Evolutionary conservation across 345 rosid species (phyloP), one percentile per base, ranked within the genome.

Genomic region (Acer negundo): DNA sequence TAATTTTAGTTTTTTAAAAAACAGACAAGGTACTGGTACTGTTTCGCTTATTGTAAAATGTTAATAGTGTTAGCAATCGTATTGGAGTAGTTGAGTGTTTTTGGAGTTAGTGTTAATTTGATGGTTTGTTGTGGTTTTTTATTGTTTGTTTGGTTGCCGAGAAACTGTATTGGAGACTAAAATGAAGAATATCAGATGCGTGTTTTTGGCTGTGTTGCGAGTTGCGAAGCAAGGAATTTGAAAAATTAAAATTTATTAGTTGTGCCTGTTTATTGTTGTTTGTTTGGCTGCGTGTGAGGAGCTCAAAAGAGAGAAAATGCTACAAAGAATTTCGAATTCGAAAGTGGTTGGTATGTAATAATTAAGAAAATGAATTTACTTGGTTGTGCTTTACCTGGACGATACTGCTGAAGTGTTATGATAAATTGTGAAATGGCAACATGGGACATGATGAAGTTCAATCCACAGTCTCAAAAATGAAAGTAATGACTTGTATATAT

Each of bases 241-340:
- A 9, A 59, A 19, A 22, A 4, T 59, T 59, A 11, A 22, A 20
- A 13, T 44, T 24, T 13, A 68, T 22, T 22, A 68, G 49, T 46
- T 46, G 12, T 46, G 15, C 49, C 49, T 42, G 3, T 12, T 11
- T 13, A 47, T 20, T 59, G 26, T 22, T 59, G 62, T 19, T 47
- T 62, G 70, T 55, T 77, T 70, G 75, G 63, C 17, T 77, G 55
- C 28, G n/a, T 24, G 42, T 2, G 44, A 64, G 49, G 17, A n/a
- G 31, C 24, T 10, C 19, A 40, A 44, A 67, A 67, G 53, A 26
- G 40, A 13, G 49, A 40, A 72, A 38, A 6, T 31, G 1, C 8
- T 51, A n/a, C 23, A 35, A 70, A 9, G 15, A 10, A 10, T 46
- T 46, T 46, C 3, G 49, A 46, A 46, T 10, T 46, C 13, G 49